phyloP scores from a whole-genome alignment of 2,329 filamentous ascomycete genomes.

The Laburnicola sp. region DNA sequence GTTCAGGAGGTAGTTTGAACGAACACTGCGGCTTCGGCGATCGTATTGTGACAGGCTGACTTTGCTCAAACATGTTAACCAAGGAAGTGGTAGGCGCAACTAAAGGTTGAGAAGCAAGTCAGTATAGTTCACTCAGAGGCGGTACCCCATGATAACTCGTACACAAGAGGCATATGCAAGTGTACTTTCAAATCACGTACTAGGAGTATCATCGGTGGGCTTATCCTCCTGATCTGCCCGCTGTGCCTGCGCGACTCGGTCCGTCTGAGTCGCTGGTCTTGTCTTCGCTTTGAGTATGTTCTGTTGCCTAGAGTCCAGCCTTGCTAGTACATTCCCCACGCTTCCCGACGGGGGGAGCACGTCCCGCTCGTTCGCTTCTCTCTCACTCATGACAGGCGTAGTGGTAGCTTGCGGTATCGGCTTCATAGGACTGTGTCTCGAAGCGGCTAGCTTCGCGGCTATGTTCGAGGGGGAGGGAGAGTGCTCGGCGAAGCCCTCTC shows the following conservation, averaged over 20 bases:
- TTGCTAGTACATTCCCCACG: slow-evolving; percentile 38
- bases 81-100: slow-evolving; percentile 65
- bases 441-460: slow-evolving; percentile 65
- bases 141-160: too few relatives aligned
- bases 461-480: slow-evolving; percentile 62
- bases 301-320: slow-evolving; percentile 30
- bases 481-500: slow-evolving; percentile 27
- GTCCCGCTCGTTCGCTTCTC: slow-evolving; percentile 31
- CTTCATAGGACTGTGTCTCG: slow-evolving; percentile 57
- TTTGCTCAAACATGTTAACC: slow-evolving; percentile 70
- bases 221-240: slow-evolving; percentile 24
- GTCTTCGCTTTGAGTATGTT: slow-evolving; percentile 19
- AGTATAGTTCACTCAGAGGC: too few relatives aligned
- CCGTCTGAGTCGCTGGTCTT: slow-evolving; percentile 22
- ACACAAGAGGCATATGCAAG: too few relatives aligned
- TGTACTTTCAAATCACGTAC: too few relatives aligned
- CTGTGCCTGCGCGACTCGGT: slow-evolving; percentile 14
- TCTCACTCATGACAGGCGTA: slow-evolving; percentile 24
- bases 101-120: too few relatives aligned
- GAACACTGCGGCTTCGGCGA: slow-evolving; percentile 49
- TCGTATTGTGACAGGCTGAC: slow-evolving; percentile 36
- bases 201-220: slow-evolving; percentile 59
- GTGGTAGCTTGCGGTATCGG: slow-evolving; percentile 21
- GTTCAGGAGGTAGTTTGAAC: slow-evolving; percentile 36
- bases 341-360: slow-evolving; percentile 38